Percentiles rank a stretch among this genome's conserved stretches.
Evolutionary conservation across 805 yeast genomes (phyloP).

Genomic region (Zygosaccharomyces siamensis): DNA sequence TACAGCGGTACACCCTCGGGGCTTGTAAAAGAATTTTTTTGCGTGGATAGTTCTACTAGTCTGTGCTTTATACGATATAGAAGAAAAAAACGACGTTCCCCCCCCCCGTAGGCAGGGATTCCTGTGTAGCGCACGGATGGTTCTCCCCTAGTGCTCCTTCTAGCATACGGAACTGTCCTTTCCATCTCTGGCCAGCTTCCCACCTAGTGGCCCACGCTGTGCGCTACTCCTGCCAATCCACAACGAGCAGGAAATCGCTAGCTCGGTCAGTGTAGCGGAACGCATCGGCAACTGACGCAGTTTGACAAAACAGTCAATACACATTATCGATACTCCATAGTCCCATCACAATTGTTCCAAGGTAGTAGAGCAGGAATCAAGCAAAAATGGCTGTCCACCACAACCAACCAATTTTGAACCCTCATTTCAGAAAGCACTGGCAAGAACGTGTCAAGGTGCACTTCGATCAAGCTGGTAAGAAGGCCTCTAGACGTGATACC

Average conservation of each 20-base stretch:
- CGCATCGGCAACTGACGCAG: conserved; percentile 3
- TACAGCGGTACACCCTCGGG: background rate
- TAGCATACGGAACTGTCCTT: background rate
- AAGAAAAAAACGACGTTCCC: background rate
- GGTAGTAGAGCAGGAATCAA: conserved; percentile 32
- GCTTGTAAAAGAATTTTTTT: background rate
- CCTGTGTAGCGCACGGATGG: background rate
- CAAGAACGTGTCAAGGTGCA: conserved; percentile 99
- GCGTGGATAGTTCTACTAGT: background rate
- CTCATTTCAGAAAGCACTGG: conserved; percentile 99
- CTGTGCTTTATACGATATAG: background rate
- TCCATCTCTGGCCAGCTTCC: background rate
- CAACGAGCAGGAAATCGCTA: background rate
- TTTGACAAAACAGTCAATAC: background rate
- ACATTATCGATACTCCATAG: background rate
- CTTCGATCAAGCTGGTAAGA: conserved; percentile 99
- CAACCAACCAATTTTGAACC: conserved; percentile 98
- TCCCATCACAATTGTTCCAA: conserved; percentile 1
- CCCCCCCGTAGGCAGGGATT: background rate
- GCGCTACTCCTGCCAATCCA: background rate
- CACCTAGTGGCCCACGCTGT: background rate
- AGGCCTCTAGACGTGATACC: conserved; percentile 92
- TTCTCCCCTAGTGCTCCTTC: background rate
- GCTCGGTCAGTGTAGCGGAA: background rate
- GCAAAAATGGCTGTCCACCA: conserved; percentile 80